Evolutionary conservation across 306 rosid species (phyloP), one percentile per base, ranked within the genome.

Genomic region (Medicago ruthenica): DNA sequence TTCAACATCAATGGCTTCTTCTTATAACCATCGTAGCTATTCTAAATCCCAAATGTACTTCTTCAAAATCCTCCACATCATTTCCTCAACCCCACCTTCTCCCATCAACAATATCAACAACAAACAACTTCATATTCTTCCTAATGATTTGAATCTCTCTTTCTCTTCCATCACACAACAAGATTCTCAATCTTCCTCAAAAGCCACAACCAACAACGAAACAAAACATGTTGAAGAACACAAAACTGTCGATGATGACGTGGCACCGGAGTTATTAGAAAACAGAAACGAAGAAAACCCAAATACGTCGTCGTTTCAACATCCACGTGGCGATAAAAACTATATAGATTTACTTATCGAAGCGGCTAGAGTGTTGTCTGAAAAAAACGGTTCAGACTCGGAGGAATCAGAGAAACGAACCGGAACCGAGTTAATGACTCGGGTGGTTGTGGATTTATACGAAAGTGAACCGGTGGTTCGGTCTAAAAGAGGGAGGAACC

Each of bases 401-500:
- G 83, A 70, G 60, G 83, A 37, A 15, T 27, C 31, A 27, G 78
- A 36, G 64, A 24, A 11, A 12, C 39, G 2, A 44, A 31, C n/a
- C 24, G 44, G 18, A 41, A 6, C 9, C 57, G 79, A 71, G 86
- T 75, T 67, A 42, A 42, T 20, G 31, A 70, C 34, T 18, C 37
- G 71, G 81, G 78, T 65, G 44, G 83, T 79, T 1, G 85, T 70
- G 67, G 83, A 84, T 62, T 71, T 79, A 40, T 73, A 63, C 21
- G 86, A 79, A 31, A 73, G 45, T 54, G 82, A 87, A 10, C 90
- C 88, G 7, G 77, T 87, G 68, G 88, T 87, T 55, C 48, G 81
- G 76, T 82, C 90, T 4, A 87, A 87, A 22, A 70, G 90, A 65
- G 86, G 91, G 12, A 83, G 85, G 77, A 82, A 20, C 80, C 88